Conservation (phyloP, 495 filamentous ascomycete species). For the Neohortaea acidophila region DNA sequence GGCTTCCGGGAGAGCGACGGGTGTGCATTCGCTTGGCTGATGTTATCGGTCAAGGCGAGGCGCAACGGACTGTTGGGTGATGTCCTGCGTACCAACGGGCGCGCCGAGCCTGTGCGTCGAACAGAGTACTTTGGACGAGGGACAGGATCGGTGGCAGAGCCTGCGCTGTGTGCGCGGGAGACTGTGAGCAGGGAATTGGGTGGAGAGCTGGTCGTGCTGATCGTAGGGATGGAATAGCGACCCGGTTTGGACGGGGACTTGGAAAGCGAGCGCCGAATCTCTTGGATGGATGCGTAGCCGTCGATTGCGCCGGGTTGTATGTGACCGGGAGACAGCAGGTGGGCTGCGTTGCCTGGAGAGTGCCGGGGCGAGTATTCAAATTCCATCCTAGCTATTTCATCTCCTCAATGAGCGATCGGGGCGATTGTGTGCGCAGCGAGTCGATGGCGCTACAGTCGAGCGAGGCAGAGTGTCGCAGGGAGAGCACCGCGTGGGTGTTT, state of each 20-base stretch:
- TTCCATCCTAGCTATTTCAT: conserved; percentile 23
- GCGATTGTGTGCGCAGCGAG: too few relatives aligned
- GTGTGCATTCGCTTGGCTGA: conserved; percentile 53
- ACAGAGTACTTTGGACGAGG: conserved; percentile 18
- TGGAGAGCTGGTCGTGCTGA: conserved; percentile 6
- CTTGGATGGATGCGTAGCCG: conserved; percentile 56
- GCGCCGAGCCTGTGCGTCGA: conserved; percentile 22
- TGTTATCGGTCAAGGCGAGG: conserved; percentile 53
- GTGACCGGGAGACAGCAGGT: conserved; percentile 69
- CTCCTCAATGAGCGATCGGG: too few relatives aligned
- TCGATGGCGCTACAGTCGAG: too few relatives aligned
- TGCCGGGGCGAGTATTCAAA: conserved; percentile 27
- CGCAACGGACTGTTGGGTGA: conserved; percentile 54
- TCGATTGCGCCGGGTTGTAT: conserved; percentile 65
- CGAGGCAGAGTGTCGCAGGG: too few relatives aligned
- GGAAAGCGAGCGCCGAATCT: conserved; percentile 69
- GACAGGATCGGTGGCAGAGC: conserved; percentile 1
- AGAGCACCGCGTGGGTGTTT: too few relatives aligned
- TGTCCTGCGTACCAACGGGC: conserved; percentile 32
- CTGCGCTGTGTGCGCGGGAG: conserved; percentile 9
- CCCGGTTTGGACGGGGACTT: conserved; percentile 69
- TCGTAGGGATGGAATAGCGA: conserved; percentile 7
- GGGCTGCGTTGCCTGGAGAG: conserved; percentile 51
- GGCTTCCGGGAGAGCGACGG: conserved; percentile 29
- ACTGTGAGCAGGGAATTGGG: conserved; percentile 5